Evolutionary conservation across 306 rosid genomes (phyloP).

Genomic region (Psophocarpus tetragonolobus): DNA sequence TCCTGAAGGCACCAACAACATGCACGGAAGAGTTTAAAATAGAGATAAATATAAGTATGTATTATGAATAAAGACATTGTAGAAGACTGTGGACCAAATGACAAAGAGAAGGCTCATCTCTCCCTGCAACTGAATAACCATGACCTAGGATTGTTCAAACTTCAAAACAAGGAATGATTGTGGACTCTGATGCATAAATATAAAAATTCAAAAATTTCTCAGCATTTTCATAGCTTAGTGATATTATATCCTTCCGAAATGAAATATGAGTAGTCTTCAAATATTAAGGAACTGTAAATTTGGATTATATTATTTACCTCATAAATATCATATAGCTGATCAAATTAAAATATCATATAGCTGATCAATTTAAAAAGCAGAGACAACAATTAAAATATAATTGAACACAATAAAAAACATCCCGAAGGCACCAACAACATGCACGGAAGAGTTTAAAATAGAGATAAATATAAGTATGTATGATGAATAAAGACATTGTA

Average conservation of each 20-base stretch:
- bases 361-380: neutral
- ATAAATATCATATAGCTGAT: neutral
- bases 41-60: neutral
- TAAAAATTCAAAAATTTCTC: neutral
- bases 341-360: too few relatives aligned
- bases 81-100: neutral
- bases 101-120: neutral
- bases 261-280: neutral
- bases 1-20: conserved; percentile 13
- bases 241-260: neutral
- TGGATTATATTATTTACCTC: conserved; percentile 9
- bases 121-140: neutral
- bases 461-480: neutral
- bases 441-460: neutral
- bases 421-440: conserved; percentile 14
- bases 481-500: neutral
- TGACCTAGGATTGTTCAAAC: neutral
- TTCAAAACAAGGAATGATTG: neutral
- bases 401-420: neutral
- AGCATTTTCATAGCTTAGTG: neutral
- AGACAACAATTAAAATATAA: neutral
- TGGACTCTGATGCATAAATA: neutral
- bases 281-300: conserved; percentile 1
- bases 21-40: neutral
- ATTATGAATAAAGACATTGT: neutral